Conservation (phyloP, 768 basidiomycete species). For the Exidia glandulosa region DNA sequence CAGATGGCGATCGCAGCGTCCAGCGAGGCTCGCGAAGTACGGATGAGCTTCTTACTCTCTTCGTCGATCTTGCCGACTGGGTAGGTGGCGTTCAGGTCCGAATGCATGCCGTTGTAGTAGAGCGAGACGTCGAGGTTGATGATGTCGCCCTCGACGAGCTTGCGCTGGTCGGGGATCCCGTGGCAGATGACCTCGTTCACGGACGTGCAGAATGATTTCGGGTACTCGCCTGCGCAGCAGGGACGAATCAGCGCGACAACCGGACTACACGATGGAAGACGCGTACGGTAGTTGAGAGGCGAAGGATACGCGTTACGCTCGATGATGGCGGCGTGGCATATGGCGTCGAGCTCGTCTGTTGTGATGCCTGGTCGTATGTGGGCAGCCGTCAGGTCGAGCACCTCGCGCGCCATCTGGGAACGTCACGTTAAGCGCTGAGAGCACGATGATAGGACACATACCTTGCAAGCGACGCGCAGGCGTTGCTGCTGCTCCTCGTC, state of each 20-base stretch:
- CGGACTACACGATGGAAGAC: too few species aligned
- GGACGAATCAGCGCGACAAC: too few species aligned
- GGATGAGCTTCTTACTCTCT: slow-evolving; percentile 75
- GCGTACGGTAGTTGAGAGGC: slow-evolving; percentile 86
- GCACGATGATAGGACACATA: slow-evolving; percentile 17
- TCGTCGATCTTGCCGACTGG: slow-evolving; percentile 81
- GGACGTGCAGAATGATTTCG: slow-evolving; percentile 96
- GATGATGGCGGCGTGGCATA: slow-evolving; percentile 86
- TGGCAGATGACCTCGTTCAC: slow-evolving; percentile 97
- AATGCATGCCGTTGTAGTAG: slow-evolving; percentile 54
- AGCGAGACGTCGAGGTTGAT: slow-evolving; percentile 85
- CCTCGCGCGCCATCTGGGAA: slow-evolving; percentile 70
- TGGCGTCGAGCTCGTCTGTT: slow-evolving; percentile 87
- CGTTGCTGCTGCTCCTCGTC: slow-evolving; percentile 69
- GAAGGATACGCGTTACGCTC: slow-evolving; percentile 90
- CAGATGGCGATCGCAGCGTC: slow-evolving; percentile 87
- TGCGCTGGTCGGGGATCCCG: slow-evolving; percentile 84
- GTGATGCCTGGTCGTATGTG: slow-evolving; percentile 81
- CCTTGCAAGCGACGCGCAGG: slow-evolving; percentile 79
- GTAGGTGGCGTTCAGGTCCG: slow-evolving; percentile 90
- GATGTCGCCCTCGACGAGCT: slow-evolving; percentile 86
- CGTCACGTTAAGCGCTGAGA: background rate
- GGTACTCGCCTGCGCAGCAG: too few species aligned
- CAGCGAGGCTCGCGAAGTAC: slow-evolving; percentile 67
- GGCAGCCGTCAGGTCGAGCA: slow-evolving; percentile 87